A percentile compares a stretch with the other conserved stretches of the same genome.
Conservation (phyloP, 495 filamentous ascomycete species). For the Hypoxylon perforatum region DNA sequence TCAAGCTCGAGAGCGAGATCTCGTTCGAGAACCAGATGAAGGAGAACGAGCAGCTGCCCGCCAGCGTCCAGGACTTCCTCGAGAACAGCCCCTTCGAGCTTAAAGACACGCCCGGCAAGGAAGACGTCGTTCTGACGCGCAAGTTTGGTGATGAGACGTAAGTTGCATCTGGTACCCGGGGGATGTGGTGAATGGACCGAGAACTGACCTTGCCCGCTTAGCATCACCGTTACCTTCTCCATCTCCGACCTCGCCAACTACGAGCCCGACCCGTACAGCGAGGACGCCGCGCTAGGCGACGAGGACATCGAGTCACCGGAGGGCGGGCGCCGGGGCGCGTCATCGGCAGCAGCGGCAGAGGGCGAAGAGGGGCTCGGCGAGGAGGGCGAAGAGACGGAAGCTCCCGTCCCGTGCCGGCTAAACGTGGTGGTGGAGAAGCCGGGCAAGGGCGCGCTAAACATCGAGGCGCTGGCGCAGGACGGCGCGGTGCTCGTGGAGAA, state of each 20-base stretch:
- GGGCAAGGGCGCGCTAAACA: conserved; percentile 78
- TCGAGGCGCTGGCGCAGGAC: conserved; percentile 89
- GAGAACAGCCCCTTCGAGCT: conserved; percentile 78
- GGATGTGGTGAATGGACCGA: background rate
- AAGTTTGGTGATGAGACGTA: conserved; percentile 90
- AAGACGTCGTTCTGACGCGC: conserved; percentile 86
- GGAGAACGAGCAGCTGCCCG: conserved; percentile 67
- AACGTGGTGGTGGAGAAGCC: conserved; percentile 90
- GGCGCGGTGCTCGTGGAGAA: conserved; percentile 90
- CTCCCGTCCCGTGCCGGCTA: conserved; percentile 81
- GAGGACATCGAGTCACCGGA: conserved; percentile 68
- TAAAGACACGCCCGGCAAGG: conserved; percentile 80
- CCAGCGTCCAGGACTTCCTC: conserved; percentile 76
- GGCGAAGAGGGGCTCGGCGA: conserved; percentile 58
- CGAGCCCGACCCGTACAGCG: conserved; percentile 61
- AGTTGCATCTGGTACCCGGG: conserved; percentile 43
- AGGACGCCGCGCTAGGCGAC: conserved; percentile 64
- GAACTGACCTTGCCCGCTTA: conserved; percentile 50
- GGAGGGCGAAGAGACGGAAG: conserved; percentile 59
- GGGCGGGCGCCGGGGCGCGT: conserved; percentile 47
- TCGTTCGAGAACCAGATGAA: conserved; percentile 69
- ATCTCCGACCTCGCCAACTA: conserved; percentile 87
- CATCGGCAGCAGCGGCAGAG: conserved; percentile 61
- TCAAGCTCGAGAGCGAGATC: conserved; percentile 83
- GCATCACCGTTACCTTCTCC: conserved; percentile 92